Evolutionary conservation across 1,139 yeast genomes (phyloP).

Genomic region (Taphrina betulina): DNA sequence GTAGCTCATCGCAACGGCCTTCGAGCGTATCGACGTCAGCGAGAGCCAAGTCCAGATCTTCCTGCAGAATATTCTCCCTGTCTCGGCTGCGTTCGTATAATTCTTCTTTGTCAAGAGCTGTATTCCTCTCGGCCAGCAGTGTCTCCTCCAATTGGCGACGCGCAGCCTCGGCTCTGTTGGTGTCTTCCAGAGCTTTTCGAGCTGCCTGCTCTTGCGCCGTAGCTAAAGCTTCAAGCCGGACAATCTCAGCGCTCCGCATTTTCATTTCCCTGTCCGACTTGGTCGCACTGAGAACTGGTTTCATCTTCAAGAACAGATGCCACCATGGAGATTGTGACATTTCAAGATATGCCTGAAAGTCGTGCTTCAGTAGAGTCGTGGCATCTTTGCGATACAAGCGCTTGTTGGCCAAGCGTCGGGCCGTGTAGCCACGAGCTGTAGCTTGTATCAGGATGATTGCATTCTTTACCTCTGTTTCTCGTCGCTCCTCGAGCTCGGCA

Average conservation of each 20-base stretch:
- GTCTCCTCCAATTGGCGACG: slow-evolving; percentile 45
- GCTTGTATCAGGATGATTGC: slow-evolving; percentile 67
- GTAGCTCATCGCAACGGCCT: slow-evolving; percentile 45
- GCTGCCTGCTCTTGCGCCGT: slow-evolving; percentile 43
- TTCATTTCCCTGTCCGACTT: slow-evolving; percentile 60
- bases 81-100: slow-evolving; percentile 48
- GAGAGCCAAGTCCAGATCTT: slow-evolving; percentile 44
- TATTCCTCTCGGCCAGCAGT: slow-evolving; percentile 47
- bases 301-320: slow-evolving; percentile 64
- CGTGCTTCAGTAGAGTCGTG: slow-evolving; percentile 64
- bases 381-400: slow-evolving; percentile 66
- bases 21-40: slow-evolving; percentile 47
- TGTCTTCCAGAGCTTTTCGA: slow-evolving; percentile 39
- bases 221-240: slow-evolving; percentile 42
- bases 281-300: slow-evolving; percentile 73
- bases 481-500: slow-evolving; percentile 79
- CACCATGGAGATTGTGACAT: slow-evolving; percentile 78
- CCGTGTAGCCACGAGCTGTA: slow-evolving; percentile 61
- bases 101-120: slow-evolving; percentile 51
- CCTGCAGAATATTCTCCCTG: slow-evolving; percentile 48
- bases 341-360: slow-evolving; percentile 57
- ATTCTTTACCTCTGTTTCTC: slow-evolving; percentile 63
- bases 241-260: slow-evolving; percentile 51
- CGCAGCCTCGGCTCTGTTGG: slow-evolving; percentile 46
- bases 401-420: slow-evolving; percentile 55